Evolutionary conservation across 768 basidiomycete genomes (phyloP).

Genomic region (Boletus reticulatus): DNA sequence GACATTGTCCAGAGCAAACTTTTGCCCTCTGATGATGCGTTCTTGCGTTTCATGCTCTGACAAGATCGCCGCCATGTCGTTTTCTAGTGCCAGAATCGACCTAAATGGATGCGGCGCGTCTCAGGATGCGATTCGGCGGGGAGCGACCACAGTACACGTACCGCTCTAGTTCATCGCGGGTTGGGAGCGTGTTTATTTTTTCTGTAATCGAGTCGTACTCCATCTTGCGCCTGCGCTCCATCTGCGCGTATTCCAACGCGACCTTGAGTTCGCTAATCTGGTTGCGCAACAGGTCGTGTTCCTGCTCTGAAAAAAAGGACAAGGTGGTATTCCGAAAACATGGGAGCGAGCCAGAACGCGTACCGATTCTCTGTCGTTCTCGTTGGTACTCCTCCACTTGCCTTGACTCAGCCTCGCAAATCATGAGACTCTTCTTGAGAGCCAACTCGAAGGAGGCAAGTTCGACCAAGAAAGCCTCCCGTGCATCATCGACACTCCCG

Average conservation of each 20-base stretch:
- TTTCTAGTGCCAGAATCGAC: conserved; percentile 66
- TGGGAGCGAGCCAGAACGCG: conserved; percentile 21
- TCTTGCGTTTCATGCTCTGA: conserved; percentile 74
- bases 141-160: conserved; percentile 39
- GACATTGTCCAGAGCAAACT: conserved; percentile 62
- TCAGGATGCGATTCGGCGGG: not conserved
- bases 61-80: conserved; percentile 73
- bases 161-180: conserved; percentile 74
- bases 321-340: not conserved
- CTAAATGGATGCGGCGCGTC: conserved; percentile 35
- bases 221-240: conserved; percentile 72
- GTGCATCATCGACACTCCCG: conserved; percentile 58
- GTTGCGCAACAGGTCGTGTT: conserved; percentile 60
- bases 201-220: conserved; percentile 86
- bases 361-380: conserved; percentile 71
- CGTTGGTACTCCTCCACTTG: conserved; percentile 83
- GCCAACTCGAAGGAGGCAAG: conserved; percentile 71
- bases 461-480: conserved; percentile 78
- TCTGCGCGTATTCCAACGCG: conserved; percentile 74
- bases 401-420: conserved; percentile 81
- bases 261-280: conserved; percentile 81
- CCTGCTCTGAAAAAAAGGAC: conserved; percentile 48
- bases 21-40: conserved; percentile 64
- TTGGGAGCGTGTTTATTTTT: conserved; percentile 76
- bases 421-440: conserved; percentile 76